These are phyloP conservation scores for Pseudopithomyces maydicus DNA, from an alignment of 2,329 filamentous ascomycete genomes.

Conservation along the genomic window DNA sequence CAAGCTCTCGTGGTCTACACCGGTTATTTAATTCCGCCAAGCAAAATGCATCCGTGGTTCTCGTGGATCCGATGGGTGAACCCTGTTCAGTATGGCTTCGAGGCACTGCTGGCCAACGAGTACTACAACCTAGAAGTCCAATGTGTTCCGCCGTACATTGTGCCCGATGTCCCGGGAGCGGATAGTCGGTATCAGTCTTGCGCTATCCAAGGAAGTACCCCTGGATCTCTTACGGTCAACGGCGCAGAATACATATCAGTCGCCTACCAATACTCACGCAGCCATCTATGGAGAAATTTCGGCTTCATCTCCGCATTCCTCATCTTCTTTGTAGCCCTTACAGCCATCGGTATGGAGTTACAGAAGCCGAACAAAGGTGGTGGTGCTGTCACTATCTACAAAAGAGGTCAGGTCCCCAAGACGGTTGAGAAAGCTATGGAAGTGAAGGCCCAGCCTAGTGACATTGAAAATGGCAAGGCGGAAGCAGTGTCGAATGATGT, in stretches of 20 bases:
- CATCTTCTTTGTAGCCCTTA: slow-evolving; percentile 54
- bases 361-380: slow-evolving; percentile 65
- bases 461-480: slow-evolving; percentile 58
- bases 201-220: slow-evolving; percentile 60
- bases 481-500: slow-evolving; percentile 31
- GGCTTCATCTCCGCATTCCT: slow-evolving; percentile 57
- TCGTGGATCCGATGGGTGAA: slow-evolving; percentile 44
- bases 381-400: slow-evolving; percentile 65
- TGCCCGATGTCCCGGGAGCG: slow-evolving; percentile 57
- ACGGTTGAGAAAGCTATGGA: slow-evolving; percentile 63
- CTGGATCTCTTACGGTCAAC: slow-evolving; percentile 57
- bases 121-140: slow-evolving; percentile 64
- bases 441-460: slow-evolving; percentile 50
- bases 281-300: slow-evolving; percentile 62
- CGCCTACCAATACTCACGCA: slow-evolving; percentile 60
- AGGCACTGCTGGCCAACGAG: slow-evolving; percentile 72
- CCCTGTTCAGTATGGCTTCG: slow-evolving; percentile 72
- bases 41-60: slow-evolving; percentile 37
- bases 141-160: slow-evolving; percentile 61
- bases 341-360: slow-evolving; percentile 51
- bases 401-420: slow-evolving; percentile 67
- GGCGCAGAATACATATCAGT: slow-evolving; percentile 62
- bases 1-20: slow-evolving; percentile 48
- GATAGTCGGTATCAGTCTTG: slow-evolving; percentile 62
- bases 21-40: slow-evolving; percentile 46